These are phyloP conservation scores for Dendrobium catenatum DNA, from an alignment of 106 monocot species.

Conservation along the genomic window DNA sequence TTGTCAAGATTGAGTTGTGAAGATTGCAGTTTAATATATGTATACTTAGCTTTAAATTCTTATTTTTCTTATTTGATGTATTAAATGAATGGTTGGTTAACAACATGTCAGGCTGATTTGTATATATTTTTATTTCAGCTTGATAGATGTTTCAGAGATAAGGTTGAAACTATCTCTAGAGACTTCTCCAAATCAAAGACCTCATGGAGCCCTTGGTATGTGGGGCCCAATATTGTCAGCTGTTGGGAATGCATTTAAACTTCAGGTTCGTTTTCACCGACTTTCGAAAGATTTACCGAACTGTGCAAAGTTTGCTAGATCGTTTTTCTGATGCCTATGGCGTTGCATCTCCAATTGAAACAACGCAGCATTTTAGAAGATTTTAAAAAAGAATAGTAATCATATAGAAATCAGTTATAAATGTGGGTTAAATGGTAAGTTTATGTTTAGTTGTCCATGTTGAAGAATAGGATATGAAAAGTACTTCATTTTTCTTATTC, in stretches of 20 bases:
- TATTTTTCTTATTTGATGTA: no score
- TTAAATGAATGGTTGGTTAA: no score
- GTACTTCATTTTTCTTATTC: no score
- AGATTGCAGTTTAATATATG: no score
- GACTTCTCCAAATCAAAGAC: slow-evolving; percentile 88
- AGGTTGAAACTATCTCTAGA: slow-evolving; percentile 85
- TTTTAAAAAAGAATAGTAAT: not conserved
- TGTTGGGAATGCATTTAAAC: slow-evolving; percentile 91
- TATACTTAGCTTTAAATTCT: no score
- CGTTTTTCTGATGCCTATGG: not conserved
- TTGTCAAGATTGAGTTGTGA: no score
- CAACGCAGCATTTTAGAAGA: not conserved
- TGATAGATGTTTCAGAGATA: slow-evolving; percentile 96
- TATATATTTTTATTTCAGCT: slow-evolving; percentile 32
- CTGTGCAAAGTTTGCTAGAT: not conserved
- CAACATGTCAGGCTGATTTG: not conserved
- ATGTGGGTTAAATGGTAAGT: not conserved
- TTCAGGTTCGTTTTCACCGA: slow-evolving; percentile 54
- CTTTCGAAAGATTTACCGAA: not conserved
- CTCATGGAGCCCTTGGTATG: slow-evolving; percentile 86
- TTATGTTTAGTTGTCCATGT: no score
- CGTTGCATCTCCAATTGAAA: not conserved
- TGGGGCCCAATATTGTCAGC: slow-evolving; percentile 96
- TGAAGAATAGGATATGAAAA: no score
- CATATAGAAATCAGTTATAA: not conserved